phyloP scores from a whole-genome alignment of 1,284 basidiomycete genomes.

The Leucoagaricus sp. region DNA sequence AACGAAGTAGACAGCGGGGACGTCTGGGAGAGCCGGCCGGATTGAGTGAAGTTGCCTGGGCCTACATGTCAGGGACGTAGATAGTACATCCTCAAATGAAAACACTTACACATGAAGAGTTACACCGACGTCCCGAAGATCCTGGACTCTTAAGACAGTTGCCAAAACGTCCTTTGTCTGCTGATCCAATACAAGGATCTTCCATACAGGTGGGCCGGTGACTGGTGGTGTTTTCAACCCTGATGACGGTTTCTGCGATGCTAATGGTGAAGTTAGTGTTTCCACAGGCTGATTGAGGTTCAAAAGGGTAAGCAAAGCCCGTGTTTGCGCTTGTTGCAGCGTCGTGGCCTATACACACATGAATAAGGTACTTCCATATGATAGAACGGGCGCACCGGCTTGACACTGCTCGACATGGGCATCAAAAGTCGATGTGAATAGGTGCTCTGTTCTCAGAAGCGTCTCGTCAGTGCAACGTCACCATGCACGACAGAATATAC shows the following conservation, averaged over 20 bases:
- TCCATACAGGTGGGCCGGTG: constrained; percentile 90
- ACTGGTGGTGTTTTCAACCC: constrained; percentile 49
- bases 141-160: constrained; percentile 93
- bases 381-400: constrained; percentile 46
- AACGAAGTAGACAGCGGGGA: constrained; percentile 97
- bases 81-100: constrained; percentile 3
- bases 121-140: constrained; percentile 94
- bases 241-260: constrained; percentile 40
- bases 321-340: constrained; percentile 79
- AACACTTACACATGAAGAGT: constrained; percentile 87
- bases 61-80: constrained; percentile 12
- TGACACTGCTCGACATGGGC: constrained; percentile 56
- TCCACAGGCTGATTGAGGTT: constrained; percentile 60
- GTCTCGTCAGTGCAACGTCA: no score
- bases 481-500: no score
- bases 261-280: constrained; percentile 27
- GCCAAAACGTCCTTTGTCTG: constrained; percentile 96
- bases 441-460: background rate
- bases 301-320: constrained; percentile 66
- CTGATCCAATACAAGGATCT: constrained; percentile 94
- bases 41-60: constrained; percentile 87
- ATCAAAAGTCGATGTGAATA: background rate
- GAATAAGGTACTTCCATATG: constrained; percentile 14
- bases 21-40: constrained; percentile 90
- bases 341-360: constrained; percentile 40